Conservation (phyloP, 116 monocot species). For the Zostera marina region DNA sequence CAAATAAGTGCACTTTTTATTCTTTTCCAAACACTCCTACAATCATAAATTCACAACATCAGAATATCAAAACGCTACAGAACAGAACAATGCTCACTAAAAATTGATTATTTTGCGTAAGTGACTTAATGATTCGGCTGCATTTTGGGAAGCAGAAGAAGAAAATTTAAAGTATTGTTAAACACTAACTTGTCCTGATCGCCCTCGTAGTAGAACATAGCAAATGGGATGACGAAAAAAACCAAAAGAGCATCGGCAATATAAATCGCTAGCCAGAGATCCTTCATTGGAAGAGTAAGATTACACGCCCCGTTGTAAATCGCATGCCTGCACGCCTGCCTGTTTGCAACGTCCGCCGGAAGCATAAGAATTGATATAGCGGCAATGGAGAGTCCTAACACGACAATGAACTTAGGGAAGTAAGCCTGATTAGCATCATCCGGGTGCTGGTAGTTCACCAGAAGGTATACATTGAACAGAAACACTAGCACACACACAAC, state of each 20-base stretch:
- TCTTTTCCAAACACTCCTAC: slow-evolving; percentile 66
- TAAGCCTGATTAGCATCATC: slow-evolving; percentile 87
- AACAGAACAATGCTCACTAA: background rate
- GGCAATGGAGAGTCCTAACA: slow-evolving; percentile 63
- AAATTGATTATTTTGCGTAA: background rate
- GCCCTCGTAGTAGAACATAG: slow-evolving; percentile 93
- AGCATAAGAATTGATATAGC: slow-evolving; percentile 91
- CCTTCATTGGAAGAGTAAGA: slow-evolving; percentile 86
- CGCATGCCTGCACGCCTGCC: slow-evolving; percentile 56
- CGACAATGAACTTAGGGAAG: slow-evolving; percentile 76
- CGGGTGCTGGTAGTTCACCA: slow-evolving; percentile 86
- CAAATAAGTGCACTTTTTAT: slow-evolving; percentile 49
- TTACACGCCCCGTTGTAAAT: slow-evolving; percentile 70
- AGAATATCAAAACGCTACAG: background rate
- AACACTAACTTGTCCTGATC: slow-evolving; percentile 63
- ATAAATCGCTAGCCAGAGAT: slow-evolving; percentile 75
- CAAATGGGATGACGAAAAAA: slow-evolving; percentile 77
- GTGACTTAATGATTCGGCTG: background rate
- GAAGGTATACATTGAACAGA: slow-evolving; percentile 58
- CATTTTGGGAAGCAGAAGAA: background rate
- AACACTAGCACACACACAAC: slow-evolving; percentile 57
- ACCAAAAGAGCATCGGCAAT: slow-evolving; percentile 65
- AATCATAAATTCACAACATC: slow-evolving; percentile 1
- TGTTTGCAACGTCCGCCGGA: slow-evolving; percentile 80
- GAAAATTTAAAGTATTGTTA: background rate